Evolutionary conservation across 768 basidiomycete genomes (phyloP).

Genomic region (Pleurotus giganteus): DNA sequence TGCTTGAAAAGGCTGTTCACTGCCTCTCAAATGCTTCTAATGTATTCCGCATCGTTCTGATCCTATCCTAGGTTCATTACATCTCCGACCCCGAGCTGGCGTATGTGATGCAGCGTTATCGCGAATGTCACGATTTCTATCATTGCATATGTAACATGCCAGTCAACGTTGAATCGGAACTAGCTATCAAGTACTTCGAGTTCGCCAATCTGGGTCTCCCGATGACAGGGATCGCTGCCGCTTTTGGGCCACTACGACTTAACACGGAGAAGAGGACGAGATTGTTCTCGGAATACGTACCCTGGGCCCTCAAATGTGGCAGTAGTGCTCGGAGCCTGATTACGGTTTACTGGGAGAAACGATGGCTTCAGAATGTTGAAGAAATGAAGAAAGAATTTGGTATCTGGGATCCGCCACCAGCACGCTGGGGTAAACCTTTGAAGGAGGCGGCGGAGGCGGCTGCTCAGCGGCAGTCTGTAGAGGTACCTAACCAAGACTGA

Average conservation of each 20-base stretch:
- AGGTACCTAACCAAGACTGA: not conserved
- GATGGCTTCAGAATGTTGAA: conserved; percentile 82
- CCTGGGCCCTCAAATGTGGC: conserved; percentile 91
- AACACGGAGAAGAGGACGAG: conserved; percentile 48
- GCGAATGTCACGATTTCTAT: conserved; percentile 97
- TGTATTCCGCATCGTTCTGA: conserved; percentile 9
- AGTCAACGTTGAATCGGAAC: conserved; percentile 86
- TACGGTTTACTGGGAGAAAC: conserved; percentile 93
- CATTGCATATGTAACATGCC: conserved; percentile 89
- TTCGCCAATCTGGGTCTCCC: conserved; percentile 90
- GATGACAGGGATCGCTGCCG: conserved; percentile 77
- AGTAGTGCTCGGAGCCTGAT: conserved; percentile 73
- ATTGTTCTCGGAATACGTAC: conserved; percentile 79
- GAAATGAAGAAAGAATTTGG: conserved; percentile 87
- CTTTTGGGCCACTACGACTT: conserved; percentile 78
- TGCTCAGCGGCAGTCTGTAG: conserved; percentile 24
- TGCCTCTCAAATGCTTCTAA: not conserved
- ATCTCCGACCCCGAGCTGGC: conserved; percentile 94
- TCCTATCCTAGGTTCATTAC: conserved; percentile 73
- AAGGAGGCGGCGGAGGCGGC: conserved; percentile 58
- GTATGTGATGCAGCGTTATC: conserved; percentile 97
- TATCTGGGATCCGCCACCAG: conserved; percentile 78
- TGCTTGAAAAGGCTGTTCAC: not conserved
- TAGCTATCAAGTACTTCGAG: conserved; percentile 94
- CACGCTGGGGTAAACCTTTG: conserved; percentile 65